These are phyloP conservation scores for Pseudogymnoascus sp. DNA, from an alignment of 2,329 filamentous ascomycete species.

Conservation along the genomic window DNA sequence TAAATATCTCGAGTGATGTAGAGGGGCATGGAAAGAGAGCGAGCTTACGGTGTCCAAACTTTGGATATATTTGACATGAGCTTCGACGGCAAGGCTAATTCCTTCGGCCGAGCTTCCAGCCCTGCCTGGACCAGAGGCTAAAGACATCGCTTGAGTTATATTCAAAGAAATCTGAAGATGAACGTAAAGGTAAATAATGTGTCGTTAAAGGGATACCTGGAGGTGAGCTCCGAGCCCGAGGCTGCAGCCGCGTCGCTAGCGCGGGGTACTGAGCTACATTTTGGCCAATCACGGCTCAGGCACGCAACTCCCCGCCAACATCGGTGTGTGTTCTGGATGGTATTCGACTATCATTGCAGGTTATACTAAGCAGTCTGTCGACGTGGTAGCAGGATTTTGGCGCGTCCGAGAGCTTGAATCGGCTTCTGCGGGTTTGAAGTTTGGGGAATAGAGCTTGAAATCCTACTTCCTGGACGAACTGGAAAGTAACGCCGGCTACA, in stretches of 20 bases:
- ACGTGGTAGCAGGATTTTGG: neutral
- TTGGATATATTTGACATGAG: constrained; percentile 87
- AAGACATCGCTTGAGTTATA: constrained; percentile 23
- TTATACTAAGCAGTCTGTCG: neutral
- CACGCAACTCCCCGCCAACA: neutral
- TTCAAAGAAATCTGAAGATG: too few relatives aligned
- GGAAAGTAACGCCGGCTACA: too few relatives aligned
- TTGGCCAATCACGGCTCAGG: neutral
- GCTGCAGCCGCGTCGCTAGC: constrained; percentile 8
- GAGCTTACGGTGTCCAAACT: constrained; percentile 72
- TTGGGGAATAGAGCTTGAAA: too few relatives aligned
- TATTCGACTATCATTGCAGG: neutral
- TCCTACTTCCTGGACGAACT: too few relatives aligned
- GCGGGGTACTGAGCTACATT: neutral
- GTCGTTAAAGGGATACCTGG: neutral
- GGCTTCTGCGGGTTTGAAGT: too few relatives aligned
- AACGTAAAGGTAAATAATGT: neutral
- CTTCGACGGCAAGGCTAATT: constrained; percentile 30
- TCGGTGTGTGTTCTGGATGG: neutral
- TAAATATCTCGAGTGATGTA: constrained; percentile 16
- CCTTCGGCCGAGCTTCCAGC: constrained; percentile 24
- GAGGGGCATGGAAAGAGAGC: constrained; percentile 19
- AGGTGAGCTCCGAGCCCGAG: neutral
- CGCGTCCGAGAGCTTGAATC: neutral
- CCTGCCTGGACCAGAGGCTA: constrained; percentile 27